Evolutionary conservation across 2,329 filamentous ascomycete species (phyloP), one percentile per base, ranked within the genome.

Genomic region (Bipolaris cookei): DNA sequence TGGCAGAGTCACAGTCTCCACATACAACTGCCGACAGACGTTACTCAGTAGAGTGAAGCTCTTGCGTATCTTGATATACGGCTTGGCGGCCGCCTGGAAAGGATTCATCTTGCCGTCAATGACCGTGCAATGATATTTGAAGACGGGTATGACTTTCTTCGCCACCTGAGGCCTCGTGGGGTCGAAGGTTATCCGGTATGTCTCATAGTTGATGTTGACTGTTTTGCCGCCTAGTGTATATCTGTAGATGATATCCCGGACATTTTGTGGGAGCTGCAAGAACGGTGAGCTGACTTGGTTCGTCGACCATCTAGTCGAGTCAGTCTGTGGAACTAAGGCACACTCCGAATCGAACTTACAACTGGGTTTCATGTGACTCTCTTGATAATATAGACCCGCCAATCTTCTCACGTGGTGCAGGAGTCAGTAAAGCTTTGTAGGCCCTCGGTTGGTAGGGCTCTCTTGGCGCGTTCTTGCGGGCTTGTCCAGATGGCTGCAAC

Each of bases 21-120:
- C 20, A 35, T 73, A 71, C 13, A 74, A 47, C 42, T 74, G 72
- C 8, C 71, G 67, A 47, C 69, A 72, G 7, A 74, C 60, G 13
- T 50, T 47, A 42, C 64, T 73, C 2, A 75, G 58, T 3, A 66
- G 51, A 3, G 65, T 71, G 41, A 67, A 66, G 3, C 51, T 49
- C 1, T 16, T 54, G 0, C 53, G 28, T 1, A 45, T 38, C 28
- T 59, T 58, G 18, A 67, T 18, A n/a, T 47, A 56, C 1, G 51
- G 37, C 16, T 50, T 50, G 1, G 47, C 35, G 28, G 38, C 41
- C 28, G 28, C 14, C 3, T n/a, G 53, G 10, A 57, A 67, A 2
- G 68, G 65, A 38, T 66, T 63, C 10, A 42, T 49, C 3, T 6
- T 46, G 18, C 48, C 38, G 25, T 63, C 52, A 35, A 59, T 58